These are phyloP conservation scores for Fusarium stilboides DNA, from an alignment of 2,329 filamentous ascomycete genomes.

Conservation along the genomic window DNA sequence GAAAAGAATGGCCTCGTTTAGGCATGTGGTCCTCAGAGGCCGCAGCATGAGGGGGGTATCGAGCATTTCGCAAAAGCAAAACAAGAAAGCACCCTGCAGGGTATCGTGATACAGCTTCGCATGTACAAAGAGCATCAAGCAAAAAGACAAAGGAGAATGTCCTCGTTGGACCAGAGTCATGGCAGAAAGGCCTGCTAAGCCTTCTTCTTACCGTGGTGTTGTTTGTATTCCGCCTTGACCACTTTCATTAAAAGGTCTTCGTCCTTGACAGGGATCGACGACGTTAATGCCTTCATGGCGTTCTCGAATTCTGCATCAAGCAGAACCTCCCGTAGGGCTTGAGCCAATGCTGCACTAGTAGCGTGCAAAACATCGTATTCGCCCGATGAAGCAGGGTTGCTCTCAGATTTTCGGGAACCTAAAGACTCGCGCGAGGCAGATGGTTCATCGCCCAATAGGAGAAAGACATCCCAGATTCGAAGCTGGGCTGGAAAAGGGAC, in stretches of 20 bases:
- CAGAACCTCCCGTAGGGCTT: constrained; percentile 89
- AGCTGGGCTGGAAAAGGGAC: constrained; percentile 95
- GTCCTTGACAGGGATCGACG: constrained; percentile 93
- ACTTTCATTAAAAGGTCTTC: constrained; percentile 95
- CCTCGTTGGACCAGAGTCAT: constrained; percentile 37
- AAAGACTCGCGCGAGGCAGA: constrained; percentile 23
- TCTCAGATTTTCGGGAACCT: constrained; percentile 35
- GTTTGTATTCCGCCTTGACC: constrained; percentile 88
- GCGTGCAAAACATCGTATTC: constrained; percentile 92
- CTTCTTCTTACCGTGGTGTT: constrained; percentile 66
- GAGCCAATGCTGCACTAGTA: constrained; percentile 88
- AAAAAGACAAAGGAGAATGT: constrained; percentile 44
- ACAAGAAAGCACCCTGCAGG: constrained; percentile 37
- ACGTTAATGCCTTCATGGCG: constrained; percentile 96
- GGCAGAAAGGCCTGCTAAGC: constrained; percentile 53
- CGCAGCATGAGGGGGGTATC: constrained; percentile 49
- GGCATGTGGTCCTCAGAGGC: constrained; percentile 48
- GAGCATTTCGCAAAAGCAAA: constrained; percentile 43
- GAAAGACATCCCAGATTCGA: constrained; percentile 97
- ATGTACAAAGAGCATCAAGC: constrained; percentile 39
- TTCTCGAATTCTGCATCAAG: constrained; percentile 97
- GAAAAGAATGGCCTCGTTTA: constrained; percentile 43
- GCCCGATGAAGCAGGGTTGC: constrained; percentile 41
- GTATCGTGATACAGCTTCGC: constrained; percentile 46
- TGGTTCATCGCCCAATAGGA: constrained; percentile 78